Conservation (phyloP, 768 basidiomycete genomes). For the Naematelia encephala region DNA sequence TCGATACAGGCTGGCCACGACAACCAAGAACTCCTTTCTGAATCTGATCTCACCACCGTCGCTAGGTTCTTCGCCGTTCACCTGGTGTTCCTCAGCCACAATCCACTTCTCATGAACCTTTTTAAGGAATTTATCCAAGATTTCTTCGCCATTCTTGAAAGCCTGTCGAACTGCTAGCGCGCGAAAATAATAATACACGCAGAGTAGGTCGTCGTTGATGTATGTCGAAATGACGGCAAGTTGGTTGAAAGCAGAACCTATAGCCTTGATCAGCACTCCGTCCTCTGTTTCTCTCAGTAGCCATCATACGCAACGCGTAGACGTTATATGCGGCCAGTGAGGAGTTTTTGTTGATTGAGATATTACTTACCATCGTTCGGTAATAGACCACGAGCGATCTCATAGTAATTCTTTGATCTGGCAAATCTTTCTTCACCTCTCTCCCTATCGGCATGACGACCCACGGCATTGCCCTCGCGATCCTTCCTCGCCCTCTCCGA, state of each 20-base stretch:
- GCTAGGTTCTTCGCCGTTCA: conserved; percentile 11
- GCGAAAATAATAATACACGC: conserved; percentile 82
- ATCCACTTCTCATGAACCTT: conserved; percentile 62
- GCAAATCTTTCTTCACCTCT: conserved; percentile 59
- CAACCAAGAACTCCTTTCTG: conserved; percentile 68
- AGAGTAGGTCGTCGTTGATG: conserved; percentile 72
- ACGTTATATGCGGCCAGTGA: too few relatives aligned
- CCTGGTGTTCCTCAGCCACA: conserved; percentile 9
- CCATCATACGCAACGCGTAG: too few relatives aligned
- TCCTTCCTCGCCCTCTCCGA: conserved; percentile 44
- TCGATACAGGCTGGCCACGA: conserved; percentile 70
- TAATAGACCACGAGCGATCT: conserved; percentile 73
- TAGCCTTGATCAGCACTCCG: too few relatives aligned
- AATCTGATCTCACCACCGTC: conserved; percentile 58
- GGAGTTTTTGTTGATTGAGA: too few relatives aligned
- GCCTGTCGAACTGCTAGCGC: conserved; percentile 81
- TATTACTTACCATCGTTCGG: conserved; percentile 69
- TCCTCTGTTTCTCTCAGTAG: too few relatives aligned
- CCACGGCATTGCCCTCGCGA: conserved; percentile 11
- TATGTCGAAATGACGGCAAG: conserved; percentile 89
- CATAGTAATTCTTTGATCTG: conserved; percentile 60
- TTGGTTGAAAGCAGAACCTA: conserved; percentile 83
- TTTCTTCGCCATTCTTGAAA: conserved; percentile 83
- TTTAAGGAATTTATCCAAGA: conserved; percentile 68
- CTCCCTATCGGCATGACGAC: conserved; percentile 40